A percentile compares a stretch with the other conserved stretches of the same genome.
phyloP scores from a whole-genome alignment of 345 rosid species.

The Sisymbrium altissimum region DNA sequence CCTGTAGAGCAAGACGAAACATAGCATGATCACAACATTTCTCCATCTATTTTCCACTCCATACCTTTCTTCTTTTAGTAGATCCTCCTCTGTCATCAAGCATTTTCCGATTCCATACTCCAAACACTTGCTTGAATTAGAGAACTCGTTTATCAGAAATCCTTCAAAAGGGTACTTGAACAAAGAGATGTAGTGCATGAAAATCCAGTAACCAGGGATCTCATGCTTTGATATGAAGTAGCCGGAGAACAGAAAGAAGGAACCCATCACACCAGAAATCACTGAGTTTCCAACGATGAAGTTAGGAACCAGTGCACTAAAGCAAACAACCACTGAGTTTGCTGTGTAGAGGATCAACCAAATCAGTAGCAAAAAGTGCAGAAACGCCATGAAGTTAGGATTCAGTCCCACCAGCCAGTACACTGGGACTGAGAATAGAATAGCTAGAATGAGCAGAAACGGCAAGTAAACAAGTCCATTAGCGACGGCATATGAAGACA shows the following conservation, averaged over 20 bases:
- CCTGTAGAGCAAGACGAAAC: constrained; percentile 77
- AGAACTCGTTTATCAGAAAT: constrained; percentile 83
- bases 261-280: constrained; percentile 93
- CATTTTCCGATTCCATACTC: constrained; percentile 65
- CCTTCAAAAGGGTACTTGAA: constrained; percentile 99
- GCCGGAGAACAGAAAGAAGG: constrained; percentile 92
- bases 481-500: constrained; percentile 84
- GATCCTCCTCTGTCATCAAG: constrained; percentile 57
- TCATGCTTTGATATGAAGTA: constrained; percentile 82
- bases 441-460: constrained; percentile 75
- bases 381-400: constrained; percentile 57
- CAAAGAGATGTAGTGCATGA: constrained; percentile 90
- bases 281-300: constrained; percentile 91
- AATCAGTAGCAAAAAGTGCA: constrained; percentile 67
- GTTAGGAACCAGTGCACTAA: constrained; percentile 87
- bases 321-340: constrained; percentile 90
- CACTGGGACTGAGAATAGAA: constrained; percentile 64
- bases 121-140: constrained; percentile 69
- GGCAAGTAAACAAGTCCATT: constrained; percentile 91
- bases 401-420: constrained; percentile 92
- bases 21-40: constrained; percentile 69
- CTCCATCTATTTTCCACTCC: constrained; percentile 69
- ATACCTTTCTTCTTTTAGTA: constrained; percentile 74
- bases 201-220: constrained; percentile 88
- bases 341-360: constrained; percentile 97